Evolutionary conservation across 1,284 basidiomycete species (phyloP), one percentile per base, ranked within the genome.

Genomic region (Pascua sp.): DNA sequence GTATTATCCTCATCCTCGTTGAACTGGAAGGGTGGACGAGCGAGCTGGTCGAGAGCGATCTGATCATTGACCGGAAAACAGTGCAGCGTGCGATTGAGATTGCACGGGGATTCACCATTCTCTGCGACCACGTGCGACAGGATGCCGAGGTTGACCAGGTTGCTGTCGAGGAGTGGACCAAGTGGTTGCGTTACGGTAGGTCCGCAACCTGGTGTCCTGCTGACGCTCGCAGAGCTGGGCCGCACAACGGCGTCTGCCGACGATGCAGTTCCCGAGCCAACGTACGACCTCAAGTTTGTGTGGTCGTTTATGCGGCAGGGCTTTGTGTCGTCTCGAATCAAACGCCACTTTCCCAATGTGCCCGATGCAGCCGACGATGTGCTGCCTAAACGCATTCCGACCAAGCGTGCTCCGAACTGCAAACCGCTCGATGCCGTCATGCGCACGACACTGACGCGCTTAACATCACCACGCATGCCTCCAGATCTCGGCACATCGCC

Each of bases 111-210:
- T 36, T 59, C 24, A 47, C 55, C 39, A 12, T 41, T 12, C 61
- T 72, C 5, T 57, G 64, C 12, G 72, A 75, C 43, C 43, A 57
- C 8, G 68, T 75, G 56, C 63, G 73, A 3, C 59, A 66, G 17
- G 59, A 62, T n/a, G 66, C 70, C n/a, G 60, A 64, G 41, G 63
- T 67, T 16, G 71, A 73, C 48, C 39, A 59, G 50, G 56, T 62
- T 1, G 67, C 68, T 7, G 56, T 67, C 0, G 58, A 58, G 11
- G 75, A 76, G 43, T 77, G 70, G 58, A 68, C 68, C 57, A 69
- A 68, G 49, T 77, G 74, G 74, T 50, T 76, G 5, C 72, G 68
- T 47, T 75, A 71, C 49, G 75, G 75, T 73, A 32, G 9, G 72
- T 67, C 24, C 13, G 8, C 2, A 11, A 1, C 8, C 10, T 13